Conservation (phyloP, 495 filamentous ascomycete species). For the Chaetomium fimeti region DNA sequence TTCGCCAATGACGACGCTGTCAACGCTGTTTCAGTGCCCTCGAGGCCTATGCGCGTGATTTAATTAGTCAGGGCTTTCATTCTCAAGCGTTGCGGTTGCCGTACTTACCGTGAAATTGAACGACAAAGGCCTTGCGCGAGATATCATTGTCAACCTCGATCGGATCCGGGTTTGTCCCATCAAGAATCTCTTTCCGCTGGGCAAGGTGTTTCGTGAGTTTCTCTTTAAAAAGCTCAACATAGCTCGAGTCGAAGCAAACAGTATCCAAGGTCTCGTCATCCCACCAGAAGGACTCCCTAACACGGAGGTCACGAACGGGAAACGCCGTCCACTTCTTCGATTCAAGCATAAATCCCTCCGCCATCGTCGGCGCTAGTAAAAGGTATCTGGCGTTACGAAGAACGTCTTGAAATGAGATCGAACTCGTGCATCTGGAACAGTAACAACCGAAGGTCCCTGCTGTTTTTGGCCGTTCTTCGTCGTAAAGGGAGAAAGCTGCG, state of each 20-base stretch:
- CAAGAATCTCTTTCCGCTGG: background rate
- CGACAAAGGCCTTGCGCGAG: background rate
- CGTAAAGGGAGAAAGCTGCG: background rate
- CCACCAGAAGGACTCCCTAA: background rate
- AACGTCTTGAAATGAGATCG: background rate
- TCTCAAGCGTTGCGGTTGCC: background rate
- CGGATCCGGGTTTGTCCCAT: background rate
- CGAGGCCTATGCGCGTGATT: background rate
- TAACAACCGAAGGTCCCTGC: background rate
- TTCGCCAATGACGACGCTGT: background rate
- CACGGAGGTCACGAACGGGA: background rate
- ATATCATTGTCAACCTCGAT: background rate
- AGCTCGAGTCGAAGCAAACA: background rate
- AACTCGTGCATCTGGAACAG: background rate
- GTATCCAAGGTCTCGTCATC: background rate
- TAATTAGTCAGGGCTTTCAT: background rate
- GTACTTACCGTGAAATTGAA: slow-evolving; percentile 2
- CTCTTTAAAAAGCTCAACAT: background rate
- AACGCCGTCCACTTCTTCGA: background rate
- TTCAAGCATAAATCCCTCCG: background rate
- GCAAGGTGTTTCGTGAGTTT: background rate
- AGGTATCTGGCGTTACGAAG: background rate
- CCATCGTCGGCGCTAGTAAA: slow-evolving; percentile 1
- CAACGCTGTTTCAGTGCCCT: background rate
- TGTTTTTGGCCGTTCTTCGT: background rate